Evolutionary conservation across 176 grass and related monocot genomes (phyloP).

Genomic region (Carex myosuroides): DNA sequence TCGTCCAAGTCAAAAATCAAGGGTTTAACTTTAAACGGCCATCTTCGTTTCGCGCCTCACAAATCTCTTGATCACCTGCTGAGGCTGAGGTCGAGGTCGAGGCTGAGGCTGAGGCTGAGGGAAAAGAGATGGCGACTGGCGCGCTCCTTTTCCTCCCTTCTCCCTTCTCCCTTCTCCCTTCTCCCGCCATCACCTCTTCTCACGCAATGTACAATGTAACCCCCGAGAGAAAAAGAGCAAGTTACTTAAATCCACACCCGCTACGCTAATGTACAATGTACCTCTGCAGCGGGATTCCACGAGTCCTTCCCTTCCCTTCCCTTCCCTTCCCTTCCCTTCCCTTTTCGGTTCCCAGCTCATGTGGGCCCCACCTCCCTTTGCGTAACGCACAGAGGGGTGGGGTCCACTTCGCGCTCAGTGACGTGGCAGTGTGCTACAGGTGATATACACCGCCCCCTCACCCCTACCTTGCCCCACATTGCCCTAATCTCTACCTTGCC

Average conservation of each 20-base stretch:
- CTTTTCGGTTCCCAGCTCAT: background rate
- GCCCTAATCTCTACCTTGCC: background rate
- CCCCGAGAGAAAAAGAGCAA: background rate
- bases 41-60: background rate
- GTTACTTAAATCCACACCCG: background rate
- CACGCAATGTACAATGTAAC: background rate
- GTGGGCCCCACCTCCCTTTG: background rate
- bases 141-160: background rate
- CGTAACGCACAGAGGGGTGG: background rate
- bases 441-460: slow-evolving; percentile 30
- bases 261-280: background rate
- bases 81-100: no score
- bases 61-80: no score
- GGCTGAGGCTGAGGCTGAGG: no score
- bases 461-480: slow-evolving; percentile 11
- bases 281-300: background rate
- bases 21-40: background rate
- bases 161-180: background rate
- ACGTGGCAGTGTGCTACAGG: slow-evolving; percentile 15
- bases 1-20: no score
- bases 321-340: background rate
- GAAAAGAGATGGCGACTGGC: background rate
- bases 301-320: background rate
- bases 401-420: background rate
- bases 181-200: background rate